Base-by-base conservation (phyloP, 352 stramenopile species). In the Phytophthora hybrid region DNA sequence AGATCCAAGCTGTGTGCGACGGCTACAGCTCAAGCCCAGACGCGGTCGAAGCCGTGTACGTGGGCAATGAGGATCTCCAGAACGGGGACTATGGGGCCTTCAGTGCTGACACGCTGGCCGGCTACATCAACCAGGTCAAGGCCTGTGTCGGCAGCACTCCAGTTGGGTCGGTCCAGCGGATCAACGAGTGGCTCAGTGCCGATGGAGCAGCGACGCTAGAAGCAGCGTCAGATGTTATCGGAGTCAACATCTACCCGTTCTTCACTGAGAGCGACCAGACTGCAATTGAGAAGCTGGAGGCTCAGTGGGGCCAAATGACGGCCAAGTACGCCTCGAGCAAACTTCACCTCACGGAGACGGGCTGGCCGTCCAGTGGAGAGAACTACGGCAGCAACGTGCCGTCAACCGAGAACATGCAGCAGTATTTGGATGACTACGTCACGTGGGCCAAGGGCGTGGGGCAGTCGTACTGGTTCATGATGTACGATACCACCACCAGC, bases 231-330 rank as follows among this genome's bases (percentile, higher is more conserved):
- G 76, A 83, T 34, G 62, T 83, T 14, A 73, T 82, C 32, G 87
- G 72, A 16, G 84, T 89, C 61, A 93, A 93, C 70, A 91, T 93
- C 58, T 93, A 93, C 74, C 83, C 86, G 51, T 93, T 93, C 72
- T 92, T 92, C 75, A 87, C 85, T 11, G 63, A 64, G 4, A 73
- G 65, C 31, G 58, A 69, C 21, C 65, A 76, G 41, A 70, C 60
- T 41, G 65, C 85, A 18, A 76, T 93, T 7, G 65, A 83, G 19
- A 89, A 89, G 63, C 57, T 93, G 47, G 66, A 90, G 60, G 67
- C 64, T 26, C 85, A 90, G 66, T 90, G 77, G 74, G 58, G 52
- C 10, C 73, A 87, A 31, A 86, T 93, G 65, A 76, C 59, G 14
- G 61, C 39, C 34, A 83, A 79, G 59, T 91, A 84, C 60, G 56